These are phyloP conservation scores for Aspergillus brunneoviolaceus DNA, from an alignment of 2,329 filamentous ascomycete species.

Conservation along the genomic window DNA sequence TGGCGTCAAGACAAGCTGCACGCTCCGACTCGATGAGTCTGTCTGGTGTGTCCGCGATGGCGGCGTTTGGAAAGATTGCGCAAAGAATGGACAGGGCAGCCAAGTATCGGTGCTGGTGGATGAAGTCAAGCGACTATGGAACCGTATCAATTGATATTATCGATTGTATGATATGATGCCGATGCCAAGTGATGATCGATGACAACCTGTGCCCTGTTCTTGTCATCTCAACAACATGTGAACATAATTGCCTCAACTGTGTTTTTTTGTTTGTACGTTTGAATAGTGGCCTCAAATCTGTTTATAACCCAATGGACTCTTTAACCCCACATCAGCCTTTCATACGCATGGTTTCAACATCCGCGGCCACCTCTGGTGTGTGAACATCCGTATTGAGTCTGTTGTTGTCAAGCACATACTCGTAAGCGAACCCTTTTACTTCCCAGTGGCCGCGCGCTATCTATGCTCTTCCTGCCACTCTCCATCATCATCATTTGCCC, in stretches of 20 bases:
- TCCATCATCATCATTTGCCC: no score
- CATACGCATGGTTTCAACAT: background rate
- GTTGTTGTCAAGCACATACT: no score
- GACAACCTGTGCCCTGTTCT: background rate
- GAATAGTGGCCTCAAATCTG: background rate
- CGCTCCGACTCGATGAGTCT: slow-evolving; percentile 73
- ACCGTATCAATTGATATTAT: slow-evolving; percentile 28
- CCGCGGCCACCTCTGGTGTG: no score
- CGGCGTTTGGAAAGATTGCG: slow-evolving; percentile 77
- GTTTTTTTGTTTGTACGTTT: background rate
- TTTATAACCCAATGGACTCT: background rate
- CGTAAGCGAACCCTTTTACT: no score
- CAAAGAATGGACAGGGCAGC: slow-evolving; percentile 57
- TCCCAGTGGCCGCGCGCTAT: no score
- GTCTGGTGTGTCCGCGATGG: slow-evolving; percentile 81
- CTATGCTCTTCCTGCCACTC: no score
- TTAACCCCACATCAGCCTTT: background rate
- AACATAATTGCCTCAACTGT: background rate
- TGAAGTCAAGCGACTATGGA: slow-evolving; percentile 71
- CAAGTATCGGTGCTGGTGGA: slow-evolving; percentile 64
- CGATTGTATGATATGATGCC: background rate
- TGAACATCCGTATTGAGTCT: no score
- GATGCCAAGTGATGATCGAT: slow-evolving; percentile 2
- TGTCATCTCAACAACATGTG: background rate
- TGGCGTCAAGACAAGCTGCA: slow-evolving; percentile 71